Evolutionary conservation across 148 eudicot species (phyloP).

Genomic region (Chenopodium formosanum): DNA sequence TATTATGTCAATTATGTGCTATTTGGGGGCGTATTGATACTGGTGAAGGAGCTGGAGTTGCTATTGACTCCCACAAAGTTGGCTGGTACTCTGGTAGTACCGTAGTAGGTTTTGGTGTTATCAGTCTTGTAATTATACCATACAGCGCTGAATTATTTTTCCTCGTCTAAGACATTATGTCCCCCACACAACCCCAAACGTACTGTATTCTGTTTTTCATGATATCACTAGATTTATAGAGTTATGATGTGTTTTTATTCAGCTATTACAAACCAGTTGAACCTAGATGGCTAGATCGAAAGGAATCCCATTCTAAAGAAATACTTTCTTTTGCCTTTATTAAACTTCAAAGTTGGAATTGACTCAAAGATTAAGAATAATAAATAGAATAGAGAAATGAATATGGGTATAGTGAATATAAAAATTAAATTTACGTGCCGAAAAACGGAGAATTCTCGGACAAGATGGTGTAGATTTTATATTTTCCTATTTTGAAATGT

Average conservation of each 20-base stretch:
- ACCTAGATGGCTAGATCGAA: not conserved
- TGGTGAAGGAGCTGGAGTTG: not conserved
- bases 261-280: not conserved
- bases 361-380: too few relatives aligned
- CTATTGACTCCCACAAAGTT: too few relatives aligned
- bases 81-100: not conserved
- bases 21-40: not conserved
- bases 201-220: not conserved
- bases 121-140: not conserved
- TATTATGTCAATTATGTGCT: not conserved
- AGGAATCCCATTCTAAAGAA: not conserved
- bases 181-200: not conserved
- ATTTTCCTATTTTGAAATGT: not conserved
- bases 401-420: not conserved
- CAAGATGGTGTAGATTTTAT: not conserved
- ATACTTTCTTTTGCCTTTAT: not conserved
- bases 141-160: not conserved
- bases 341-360: not conserved
- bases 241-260: not conserved
- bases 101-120: not conserved
- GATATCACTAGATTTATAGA: not conserved
- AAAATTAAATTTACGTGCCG: not conserved
- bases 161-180: not conserved
- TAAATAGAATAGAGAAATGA: too few relatives aligned
- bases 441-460: not conserved